Evolutionary conservation across 768 basidiomycete species (phyloP), one percentile per base, ranked within the genome.

Genomic region (Leucosporidium creatinivorum): DNA sequence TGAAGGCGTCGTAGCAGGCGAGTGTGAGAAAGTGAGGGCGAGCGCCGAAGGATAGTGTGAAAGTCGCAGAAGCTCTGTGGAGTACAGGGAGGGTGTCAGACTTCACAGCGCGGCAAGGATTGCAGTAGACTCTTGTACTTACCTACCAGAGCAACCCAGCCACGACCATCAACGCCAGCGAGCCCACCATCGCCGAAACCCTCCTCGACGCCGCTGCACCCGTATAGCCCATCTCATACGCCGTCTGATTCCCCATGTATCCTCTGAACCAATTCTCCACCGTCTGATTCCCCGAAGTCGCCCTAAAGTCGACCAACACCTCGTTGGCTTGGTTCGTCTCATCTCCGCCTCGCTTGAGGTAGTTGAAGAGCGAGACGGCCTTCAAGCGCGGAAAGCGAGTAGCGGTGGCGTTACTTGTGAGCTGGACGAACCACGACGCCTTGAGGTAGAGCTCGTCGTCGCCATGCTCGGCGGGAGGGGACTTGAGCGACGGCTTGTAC

Each of bases 371-470:
- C 3, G 26, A 56, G 8, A 66, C 67, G 15, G 60, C 50, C 15
- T 26, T 44, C 25, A 72, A 49, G 25, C 63, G 55, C 12, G 70
- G 70, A 48, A 66, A 72, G 12, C 49, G 15, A n/a, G 59, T 36
- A 8, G 64, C 65, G 15, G 70, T 72, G 12, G 18, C 21, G 56
- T 72, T 72, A 1, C 62, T 51, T 3, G 65, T 67, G 0, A 72
- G 23, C 51, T 72, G 67, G 0, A 61, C 70, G 28, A 72, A 25
- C 70, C 70, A 72, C 7, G 57, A 54, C 31, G 63, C 70, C 57
- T 72, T 72, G 39, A 69, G 39, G 25, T 57, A 66, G 15, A 72
- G 56, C 55, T 72, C 70, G 59, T 72, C 70, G 50, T 63, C 65
- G 2, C 50, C 47, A 25, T 47, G 31, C 26, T 31, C 54, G 23